Conservation (phyloP, 768 basidiomycete species). For the Kwoniella shandongensis region DNA sequence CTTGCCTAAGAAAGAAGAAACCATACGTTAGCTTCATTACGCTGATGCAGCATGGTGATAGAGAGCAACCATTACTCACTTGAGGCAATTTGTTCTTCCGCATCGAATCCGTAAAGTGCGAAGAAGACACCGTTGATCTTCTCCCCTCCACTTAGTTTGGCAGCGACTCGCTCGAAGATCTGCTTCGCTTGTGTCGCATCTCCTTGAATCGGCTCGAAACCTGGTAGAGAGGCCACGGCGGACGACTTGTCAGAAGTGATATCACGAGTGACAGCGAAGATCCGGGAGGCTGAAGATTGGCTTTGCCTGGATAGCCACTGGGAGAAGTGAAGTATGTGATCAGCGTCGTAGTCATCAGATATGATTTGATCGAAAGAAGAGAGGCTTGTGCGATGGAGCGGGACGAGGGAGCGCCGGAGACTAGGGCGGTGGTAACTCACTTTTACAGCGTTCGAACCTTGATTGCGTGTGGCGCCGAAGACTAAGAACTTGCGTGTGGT, state of each 20-base stretch:
- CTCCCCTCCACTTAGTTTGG: not conserved
- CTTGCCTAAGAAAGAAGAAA: too few species aligned
- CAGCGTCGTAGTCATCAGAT: too few species aligned
- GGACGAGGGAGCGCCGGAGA: too few species aligned
- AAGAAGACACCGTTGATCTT: not conserved
- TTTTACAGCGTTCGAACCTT: not conserved
- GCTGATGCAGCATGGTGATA: too few species aligned
- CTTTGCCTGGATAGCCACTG: not conserved
- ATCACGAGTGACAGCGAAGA: slow-evolving; percentile 4
- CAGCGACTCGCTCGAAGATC: not conserved
- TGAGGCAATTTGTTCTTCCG: not conserved
- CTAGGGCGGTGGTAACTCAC: too few species aligned
- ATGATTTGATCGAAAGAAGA: too few species aligned
- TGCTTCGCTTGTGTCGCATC: not conserved
- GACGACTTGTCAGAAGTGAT: not conserved
- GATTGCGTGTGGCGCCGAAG: slow-evolving; percentile 7
- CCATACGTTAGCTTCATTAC: too few species aligned
- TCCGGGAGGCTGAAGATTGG: not conserved
- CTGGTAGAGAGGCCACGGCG: not conserved
- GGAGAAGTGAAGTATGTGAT: too few species aligned
- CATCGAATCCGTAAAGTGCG: not conserved
- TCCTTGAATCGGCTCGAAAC: not conserved
- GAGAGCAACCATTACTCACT: too few species aligned
- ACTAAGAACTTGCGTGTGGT: not conserved
- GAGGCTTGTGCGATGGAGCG: too few species aligned